A percentile compares a stretch with the other conserved stretches of the same genome.
phyloP scores from a whole-genome alignment of 2,329 filamentous ascomycete genomes.

The Epichloe bromicola region DNA sequence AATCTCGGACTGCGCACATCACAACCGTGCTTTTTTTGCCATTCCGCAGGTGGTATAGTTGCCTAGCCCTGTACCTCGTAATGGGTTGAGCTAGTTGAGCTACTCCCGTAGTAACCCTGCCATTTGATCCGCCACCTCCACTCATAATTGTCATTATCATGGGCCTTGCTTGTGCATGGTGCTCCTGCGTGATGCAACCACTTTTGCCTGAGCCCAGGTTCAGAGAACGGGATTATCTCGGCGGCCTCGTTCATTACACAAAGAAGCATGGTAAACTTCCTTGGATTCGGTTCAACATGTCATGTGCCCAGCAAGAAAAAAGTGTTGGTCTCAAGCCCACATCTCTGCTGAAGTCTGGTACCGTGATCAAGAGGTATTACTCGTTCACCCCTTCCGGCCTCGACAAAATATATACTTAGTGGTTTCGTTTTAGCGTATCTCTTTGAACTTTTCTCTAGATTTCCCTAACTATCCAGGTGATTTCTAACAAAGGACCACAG shows the following conservation, averaged over 20 bases:
- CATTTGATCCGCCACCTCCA: constrained; percentile 13
- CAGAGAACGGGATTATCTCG: neutral
- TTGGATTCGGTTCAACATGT: too few relatives aligned
- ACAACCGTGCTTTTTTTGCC: constrained; percentile 7
- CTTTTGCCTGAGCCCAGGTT: neutral
- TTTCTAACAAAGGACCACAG: constrained; percentile 62
- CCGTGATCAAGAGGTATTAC: constrained; percentile 38
- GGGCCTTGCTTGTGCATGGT: neutral
- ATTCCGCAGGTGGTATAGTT: constrained; percentile 4
- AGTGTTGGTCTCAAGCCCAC: constrained; percentile 12
- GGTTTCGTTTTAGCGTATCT: constrained; percentile 10
- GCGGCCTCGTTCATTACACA: neutral
- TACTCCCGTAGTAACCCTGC: neutral
- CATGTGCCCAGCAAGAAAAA: too few relatives aligned
- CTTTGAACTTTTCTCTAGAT: constrained; percentile 21
- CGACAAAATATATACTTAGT: constrained; percentile 32
- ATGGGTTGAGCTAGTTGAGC: neutral
- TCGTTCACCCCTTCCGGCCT: constrained; percentile 46
- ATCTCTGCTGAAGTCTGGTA: constrained; percentile 31
- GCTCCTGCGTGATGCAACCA: neutral
- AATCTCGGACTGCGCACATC: constrained; percentile 4
- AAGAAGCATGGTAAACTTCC: too few relatives aligned
- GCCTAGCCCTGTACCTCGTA: neutral
- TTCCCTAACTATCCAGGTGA: constrained; percentile 41
- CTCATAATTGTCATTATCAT: neutral